A percentile compares a stretch with the other conserved stretches of the same genome.
Evolutionary conservation across 129 eudicot genomes (phyloP).

Genomic region (Escallonia herrerae): DNA sequence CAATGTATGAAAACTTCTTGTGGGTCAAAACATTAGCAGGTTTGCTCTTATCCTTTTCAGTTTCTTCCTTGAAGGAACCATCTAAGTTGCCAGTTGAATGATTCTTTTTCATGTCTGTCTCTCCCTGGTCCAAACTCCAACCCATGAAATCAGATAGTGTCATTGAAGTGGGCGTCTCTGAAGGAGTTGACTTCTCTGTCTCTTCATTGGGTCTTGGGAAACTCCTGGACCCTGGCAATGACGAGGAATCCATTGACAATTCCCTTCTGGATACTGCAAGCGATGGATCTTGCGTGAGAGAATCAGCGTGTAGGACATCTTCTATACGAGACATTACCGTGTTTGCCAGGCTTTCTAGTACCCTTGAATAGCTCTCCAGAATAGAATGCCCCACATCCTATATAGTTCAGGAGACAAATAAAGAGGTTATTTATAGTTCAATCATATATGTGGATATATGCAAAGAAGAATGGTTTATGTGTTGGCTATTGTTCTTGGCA

Average conservation of each 20-base stretch:
- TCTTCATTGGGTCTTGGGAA: constrained; percentile 17
- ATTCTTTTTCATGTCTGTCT: constrained; percentile 12
- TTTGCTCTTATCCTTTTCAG: constrained; percentile 15
- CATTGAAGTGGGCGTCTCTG: constrained; percentile 43
- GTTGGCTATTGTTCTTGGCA: background rate
- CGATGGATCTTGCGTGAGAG: constrained; percentile 35
- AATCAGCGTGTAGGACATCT: constrained; percentile 71
- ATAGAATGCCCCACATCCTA: constrained; percentile 79
- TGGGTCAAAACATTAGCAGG: constrained; percentile 14
- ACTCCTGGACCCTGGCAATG: constrained; percentile 17
- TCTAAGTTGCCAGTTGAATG: constrained; percentile 20
- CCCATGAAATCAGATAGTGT: constrained; percentile 54
- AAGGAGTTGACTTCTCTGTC: constrained; percentile 19
- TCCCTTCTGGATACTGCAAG: constrained; percentile 16
- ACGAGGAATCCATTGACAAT: constrained; percentile 18
- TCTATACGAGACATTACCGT: constrained; percentile 59
- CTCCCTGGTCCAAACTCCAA: constrained; percentile 38
- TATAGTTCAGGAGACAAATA: background rate
- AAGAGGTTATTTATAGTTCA: constrained; percentile 1
- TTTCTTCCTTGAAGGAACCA: constrained; percentile 11
- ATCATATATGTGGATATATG: background rate
- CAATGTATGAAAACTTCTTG: constrained; percentile 50
- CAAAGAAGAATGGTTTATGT: background rate
- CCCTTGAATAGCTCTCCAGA: constrained; percentile 79
- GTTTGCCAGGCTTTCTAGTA: constrained; percentile 66